Evolutionary conservation across 129 eudicot genomes (phyloP), one percentile per base, ranked within the genome.

Genomic region (Scalesia atractyloides): DNA sequence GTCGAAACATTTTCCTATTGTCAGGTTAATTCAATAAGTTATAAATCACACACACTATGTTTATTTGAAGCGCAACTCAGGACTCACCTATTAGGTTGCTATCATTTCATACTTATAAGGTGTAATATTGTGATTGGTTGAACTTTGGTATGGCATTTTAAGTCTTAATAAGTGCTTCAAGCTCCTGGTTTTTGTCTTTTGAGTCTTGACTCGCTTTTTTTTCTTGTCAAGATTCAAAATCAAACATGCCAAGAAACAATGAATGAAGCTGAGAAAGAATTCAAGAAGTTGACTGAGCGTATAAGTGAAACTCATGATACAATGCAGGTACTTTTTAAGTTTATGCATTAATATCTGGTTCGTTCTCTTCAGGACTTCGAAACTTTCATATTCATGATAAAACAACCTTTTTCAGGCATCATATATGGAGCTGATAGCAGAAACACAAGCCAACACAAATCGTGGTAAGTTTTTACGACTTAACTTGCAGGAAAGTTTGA

Each of bases 211-310:
- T 24, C 30, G n/a, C n/a, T 71, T 51, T 53, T 64, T 58, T 56
- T 30, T 30, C 3, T 30, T 24, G 30, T 44, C 68, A 68, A 92
- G 98, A 87, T 92, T 68, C 98, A 92, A 79, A 78, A 84, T 63
- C 98, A 87, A 85, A 78, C 84, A 69, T 87, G 98, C 80, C 95
- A 89, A 83, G 86, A 87, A 76, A 58, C 85, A 73, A 85, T 85
- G 87, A 92, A 84, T 85, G 96, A 85, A 74, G 88, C 88, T 36
- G 96, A 92, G 68, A 92, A 85, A 81, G 98, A 92, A 39, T 84
- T 79, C 46, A 87, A 84, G 84, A 92, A 92, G 84, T 82, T 89
- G 82, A 85, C 80, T 70, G 96, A 78, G 9, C 76, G 83, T 74
- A 87, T 89, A 6, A 81, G 48, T 66, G 98, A 89, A 82, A 83